phyloP scores from a whole-genome alignment of 1,284 basidiomycete species.

The Sanghuangporus sanghuang region DNA sequence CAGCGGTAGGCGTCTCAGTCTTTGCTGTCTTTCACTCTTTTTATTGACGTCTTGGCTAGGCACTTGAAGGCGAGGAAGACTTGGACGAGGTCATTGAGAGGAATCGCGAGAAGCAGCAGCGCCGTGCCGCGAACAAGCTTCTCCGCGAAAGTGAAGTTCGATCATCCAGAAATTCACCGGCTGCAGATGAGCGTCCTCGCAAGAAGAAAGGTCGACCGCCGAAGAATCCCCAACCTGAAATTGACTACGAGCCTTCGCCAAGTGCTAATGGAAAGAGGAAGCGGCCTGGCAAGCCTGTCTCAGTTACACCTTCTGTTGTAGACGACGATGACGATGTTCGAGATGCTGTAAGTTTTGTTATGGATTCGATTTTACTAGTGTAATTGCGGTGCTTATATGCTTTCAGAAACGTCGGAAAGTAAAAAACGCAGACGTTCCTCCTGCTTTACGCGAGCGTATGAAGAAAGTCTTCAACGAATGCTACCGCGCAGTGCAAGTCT shows the following conservation, averaged over 20 bases:
- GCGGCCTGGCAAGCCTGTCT: conserved; percentile 67
- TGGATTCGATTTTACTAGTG: conserved; percentile 16
- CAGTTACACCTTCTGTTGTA: conserved; percentile 68
- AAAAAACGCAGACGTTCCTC: conserved; percentile 47
- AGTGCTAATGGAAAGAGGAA: conserved; percentile 57
- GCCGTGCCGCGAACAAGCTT: conserved; percentile 48
- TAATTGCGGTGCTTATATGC: neutral
- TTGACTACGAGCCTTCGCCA: conserved; percentile 45
- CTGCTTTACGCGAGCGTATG: conserved; percentile 66
- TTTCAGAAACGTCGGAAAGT: conserved; percentile 75
- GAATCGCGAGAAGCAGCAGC: conserved; percentile 56
- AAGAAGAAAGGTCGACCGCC: conserved; percentile 68
- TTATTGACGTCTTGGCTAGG: conserved; percentile 34
- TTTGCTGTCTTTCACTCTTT: neutral
- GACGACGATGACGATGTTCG: conserved; percentile 67
- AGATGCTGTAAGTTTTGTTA: conserved; percentile 45
- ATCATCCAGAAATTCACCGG: conserved; percentile 54
- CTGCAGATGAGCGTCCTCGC: conserved; percentile 55
- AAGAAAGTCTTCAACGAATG: conserved; percentile 82
- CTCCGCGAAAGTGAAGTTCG: conserved; percentile 43
- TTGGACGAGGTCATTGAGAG: conserved; percentile 69
- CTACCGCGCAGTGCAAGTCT: conserved; percentile 72
- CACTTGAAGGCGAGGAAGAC: conserved; percentile 86
- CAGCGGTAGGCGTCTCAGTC: conserved; percentile 47
- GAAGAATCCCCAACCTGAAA: conserved; percentile 27